phyloP scores from a whole-genome alignment of 768 basidiomycete species.

The Podaxis carcinomalis region DNA sequence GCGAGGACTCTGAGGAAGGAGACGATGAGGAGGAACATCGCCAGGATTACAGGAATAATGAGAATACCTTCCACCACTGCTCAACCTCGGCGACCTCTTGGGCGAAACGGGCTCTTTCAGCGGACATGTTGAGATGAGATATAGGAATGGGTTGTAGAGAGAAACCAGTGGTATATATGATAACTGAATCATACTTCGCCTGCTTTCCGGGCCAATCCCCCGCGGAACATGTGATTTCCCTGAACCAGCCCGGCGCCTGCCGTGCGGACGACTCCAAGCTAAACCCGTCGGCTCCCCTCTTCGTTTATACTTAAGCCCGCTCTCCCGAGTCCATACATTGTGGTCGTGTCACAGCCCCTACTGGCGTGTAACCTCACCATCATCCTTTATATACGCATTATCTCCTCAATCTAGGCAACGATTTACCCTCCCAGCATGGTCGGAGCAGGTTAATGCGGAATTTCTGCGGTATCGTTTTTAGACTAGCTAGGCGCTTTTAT shows the following conservation, averaged over 20 bases:
- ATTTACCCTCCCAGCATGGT: neutral
- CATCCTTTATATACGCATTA: conserved; percentile 7
- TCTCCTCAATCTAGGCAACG: conserved; percentile 1
- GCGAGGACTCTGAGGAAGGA: conserved; percentile 61
- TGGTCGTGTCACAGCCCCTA: neutral
- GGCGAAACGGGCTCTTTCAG: conserved; percentile 66
- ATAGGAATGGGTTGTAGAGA: conserved; percentile 13
- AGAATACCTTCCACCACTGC: conserved; percentile 85
- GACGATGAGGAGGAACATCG: conserved; percentile 4
- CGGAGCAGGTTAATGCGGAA: conserved; percentile 17
- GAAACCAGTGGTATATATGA: conserved; percentile 21
- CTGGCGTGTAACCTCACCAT: neutral
- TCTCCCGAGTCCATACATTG: neutral
- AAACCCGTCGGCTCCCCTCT: conserved; percentile 31
- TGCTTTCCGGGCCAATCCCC: conserved; percentile 16
- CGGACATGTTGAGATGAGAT: conserved; percentile 42
- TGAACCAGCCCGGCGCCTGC: conserved; percentile 20
- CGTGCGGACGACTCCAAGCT: conserved; percentile 16
- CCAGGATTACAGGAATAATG: conserved; percentile 5
- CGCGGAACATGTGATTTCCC: conserved; percentile 45
- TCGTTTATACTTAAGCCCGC: conserved; percentile 18
- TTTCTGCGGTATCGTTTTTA: conserved; percentile 18
- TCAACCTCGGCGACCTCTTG: conserved; percentile 84
- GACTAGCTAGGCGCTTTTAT: neutral
- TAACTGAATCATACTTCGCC: conserved; percentile 20